Conservation (phyloP, 1,284 basidiomycete species). For the Microbotryomycetes sp. region DNA sequence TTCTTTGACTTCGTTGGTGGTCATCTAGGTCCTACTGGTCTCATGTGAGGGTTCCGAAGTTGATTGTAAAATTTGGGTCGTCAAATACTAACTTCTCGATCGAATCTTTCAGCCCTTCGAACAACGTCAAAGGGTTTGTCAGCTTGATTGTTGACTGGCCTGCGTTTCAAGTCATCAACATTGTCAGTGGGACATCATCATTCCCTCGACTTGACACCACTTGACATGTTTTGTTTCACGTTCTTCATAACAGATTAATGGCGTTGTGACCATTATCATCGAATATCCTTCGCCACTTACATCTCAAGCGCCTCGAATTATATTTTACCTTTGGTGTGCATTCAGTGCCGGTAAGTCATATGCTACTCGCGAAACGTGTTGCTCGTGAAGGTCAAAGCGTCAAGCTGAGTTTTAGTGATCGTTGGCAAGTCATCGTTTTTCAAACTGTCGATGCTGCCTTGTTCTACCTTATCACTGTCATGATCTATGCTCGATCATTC, state of each 20-base stretch:
- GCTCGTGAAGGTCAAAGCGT: not conserved
- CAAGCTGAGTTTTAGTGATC: conserved; percentile 3
- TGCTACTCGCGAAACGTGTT: not conserved
- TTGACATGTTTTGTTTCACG: not conserved
- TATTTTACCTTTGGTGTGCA: conserved; percentile 17
- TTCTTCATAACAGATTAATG: conserved; percentile 45
- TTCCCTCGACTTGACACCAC: too few relatives aligned
- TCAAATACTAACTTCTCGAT: too few relatives aligned
- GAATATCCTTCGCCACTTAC: conserved; percentile 45
- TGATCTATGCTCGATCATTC: conserved; percentile 6
- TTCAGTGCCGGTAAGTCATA: conserved; percentile 23
- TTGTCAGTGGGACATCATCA: conserved; percentile 38
- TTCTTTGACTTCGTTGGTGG: conserved; percentile 62
- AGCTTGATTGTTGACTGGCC: conserved; percentile 66
- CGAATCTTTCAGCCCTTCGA: conserved; percentile 62
- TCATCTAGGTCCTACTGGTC: conserved; percentile 55
- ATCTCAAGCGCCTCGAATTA: conserved; percentile 8
- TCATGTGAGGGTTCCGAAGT: conserved; percentile 68
- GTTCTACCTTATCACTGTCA: conserved; percentile 19
- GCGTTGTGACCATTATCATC: conserved; percentile 54
- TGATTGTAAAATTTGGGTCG: too few relatives aligned
- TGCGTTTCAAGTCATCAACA: conserved; percentile 59
- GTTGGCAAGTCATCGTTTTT: too few relatives aligned
- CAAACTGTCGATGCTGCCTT: conserved; percentile 27
- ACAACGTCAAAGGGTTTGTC: conserved; percentile 58